Evolutionary conservation across 495 filamentous ascomycete species (phyloP), one percentile per base, ranked within the genome.

Genomic region (Neurospora sp.): DNA sequence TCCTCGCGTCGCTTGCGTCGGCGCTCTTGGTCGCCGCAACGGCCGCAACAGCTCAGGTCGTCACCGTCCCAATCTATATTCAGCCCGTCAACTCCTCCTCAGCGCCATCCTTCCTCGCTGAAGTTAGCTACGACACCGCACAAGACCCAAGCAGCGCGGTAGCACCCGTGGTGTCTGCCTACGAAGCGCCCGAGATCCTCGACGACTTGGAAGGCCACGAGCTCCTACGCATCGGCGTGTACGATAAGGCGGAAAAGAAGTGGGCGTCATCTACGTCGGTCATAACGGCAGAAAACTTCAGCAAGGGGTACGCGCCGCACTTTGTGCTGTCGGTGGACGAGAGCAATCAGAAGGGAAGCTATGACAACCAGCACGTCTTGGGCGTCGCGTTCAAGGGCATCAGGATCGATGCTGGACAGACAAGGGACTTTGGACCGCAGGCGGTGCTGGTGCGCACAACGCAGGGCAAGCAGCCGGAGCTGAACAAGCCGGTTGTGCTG

Each of bases 401-500:
- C 5, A 76, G 74, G 73, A 85, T 89, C 71, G 86, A 89, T 74
- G 87, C 87, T 12, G 87, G 86, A 14, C 79, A 83, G 73, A 88
- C 87, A 74, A 78, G 87, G 44, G 86, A 88, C 74, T 89, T 89
- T 78, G 83, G 87, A 48, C 84, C 88, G 39, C 85, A 85, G 78
- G 89, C 87, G 3, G 79, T 83, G 72, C 79, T 92, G 27, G 75
- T 85, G 39, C 77, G 78, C n/a, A 78, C 81, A n/a, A 79, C 69
- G 62, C 76, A 71, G 2, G 90, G 89, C 11, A 85, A 84, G 76
- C 82, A 86, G 77, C 89, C 89, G 2, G 82, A 83, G 71, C 79
- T 92, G 75, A 92, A 92, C 76, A 89, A 85, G 78, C 90, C 91
- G 3, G 82, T 93, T 5, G 88, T 92, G 54, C 75, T 92, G 72